phyloP scores from a whole-genome alignment of 2,329 filamentous ascomycete genomes.

The Pseudocercospora pini-densiflorae region DNA sequence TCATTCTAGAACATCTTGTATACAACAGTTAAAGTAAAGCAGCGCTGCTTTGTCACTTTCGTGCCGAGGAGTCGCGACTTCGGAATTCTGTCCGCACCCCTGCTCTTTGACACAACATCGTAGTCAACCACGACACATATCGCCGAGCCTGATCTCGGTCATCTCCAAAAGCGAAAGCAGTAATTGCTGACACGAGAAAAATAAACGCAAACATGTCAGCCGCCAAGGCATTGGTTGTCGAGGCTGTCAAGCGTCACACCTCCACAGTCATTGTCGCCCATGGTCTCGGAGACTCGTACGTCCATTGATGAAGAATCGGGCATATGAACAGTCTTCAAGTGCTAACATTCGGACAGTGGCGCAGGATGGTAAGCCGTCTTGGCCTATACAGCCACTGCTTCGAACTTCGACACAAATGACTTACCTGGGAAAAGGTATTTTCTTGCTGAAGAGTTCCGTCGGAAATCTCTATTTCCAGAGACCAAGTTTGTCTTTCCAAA shows the following conservation, averaged over 20 bases:
- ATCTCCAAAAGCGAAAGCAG: not conserved
- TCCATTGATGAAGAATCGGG: not conserved
- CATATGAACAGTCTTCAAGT: not conserved
- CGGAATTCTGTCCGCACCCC: not conserved
- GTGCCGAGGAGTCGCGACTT: not conserved
- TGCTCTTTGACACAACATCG: not conserved
- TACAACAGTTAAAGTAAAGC: not conserved
- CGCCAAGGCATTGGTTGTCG: constrained; percentile 64
- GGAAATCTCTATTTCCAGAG: constrained; percentile 75
- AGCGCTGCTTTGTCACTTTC: not conserved
- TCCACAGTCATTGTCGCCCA: constrained; percentile 95
- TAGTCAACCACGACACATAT: not conserved
- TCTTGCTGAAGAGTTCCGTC: constrained; percentile 85
- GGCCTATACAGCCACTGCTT: not conserved
- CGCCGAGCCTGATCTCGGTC: not conserved
- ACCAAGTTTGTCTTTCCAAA: constrained; percentile 95
- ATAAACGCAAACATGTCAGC: constrained; percentile 1
- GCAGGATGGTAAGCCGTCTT: constrained; percentile 66
- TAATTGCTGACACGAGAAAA: constrained; percentile 1
- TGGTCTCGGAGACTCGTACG: constrained; percentile 78
- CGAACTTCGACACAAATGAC: not conserved
- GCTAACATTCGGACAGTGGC: constrained; percentile 49
- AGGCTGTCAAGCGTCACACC: constrained; percentile 81
- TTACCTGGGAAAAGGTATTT: constrained; percentile 58
- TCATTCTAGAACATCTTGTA: not conserved